Base-by-base conservation (phyloP, 2,329 filamentous ascomycete species). In the Diaporthe citri region DNA sequence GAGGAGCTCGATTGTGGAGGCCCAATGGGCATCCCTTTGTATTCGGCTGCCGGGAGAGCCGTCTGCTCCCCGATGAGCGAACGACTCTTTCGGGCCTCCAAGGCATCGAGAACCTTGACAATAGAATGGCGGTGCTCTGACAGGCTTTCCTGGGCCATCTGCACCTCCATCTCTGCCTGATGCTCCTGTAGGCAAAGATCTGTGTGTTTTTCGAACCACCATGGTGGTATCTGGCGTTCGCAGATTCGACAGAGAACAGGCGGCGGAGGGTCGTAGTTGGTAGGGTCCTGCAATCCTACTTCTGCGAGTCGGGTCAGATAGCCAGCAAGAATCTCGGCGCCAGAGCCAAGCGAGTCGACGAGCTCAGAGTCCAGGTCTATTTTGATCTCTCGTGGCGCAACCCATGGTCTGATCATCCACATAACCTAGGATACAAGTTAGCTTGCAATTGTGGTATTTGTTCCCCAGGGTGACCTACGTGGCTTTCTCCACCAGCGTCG, bases 201-300 rank as follows among this genome's bases (percentile, higher is more conserved):
- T 2, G 96, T 98, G 82, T 99, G 97, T 84, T 98, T 99, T 85
- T 99, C 97, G 79, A 99, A 99, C 97, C 97, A 99, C 97, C 97
- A 99, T 0, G 96, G 95, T 6, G 95, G 95, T 76, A 99, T 98
- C 77, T 98, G 95, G 72, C 97, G 94, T 82, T 99, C 97, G 83
- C 97, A 99, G 73, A 99, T 98, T 71, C 97, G 95, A 83, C 97
- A 99, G 22, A 99, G 90, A 6, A 98, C 93, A 0, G 95, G 95
- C 15, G 92, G 88, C 0, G 96, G 95, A 3, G 95, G 95, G 13
- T 95, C 92, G 82, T 96, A 93, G 80, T 93, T 91, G 67, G 90
- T 90, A 28, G 94, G 92, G 77, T 94, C 95, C 55, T 94, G 93
- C 39, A 93, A 88, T 67, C 94, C 95, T 55, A 92, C 91, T 82